These are phyloP conservation scores for Myrica gale DNA, from an alignment of 306 rosid species.

Conservation along the genomic window DNA sequence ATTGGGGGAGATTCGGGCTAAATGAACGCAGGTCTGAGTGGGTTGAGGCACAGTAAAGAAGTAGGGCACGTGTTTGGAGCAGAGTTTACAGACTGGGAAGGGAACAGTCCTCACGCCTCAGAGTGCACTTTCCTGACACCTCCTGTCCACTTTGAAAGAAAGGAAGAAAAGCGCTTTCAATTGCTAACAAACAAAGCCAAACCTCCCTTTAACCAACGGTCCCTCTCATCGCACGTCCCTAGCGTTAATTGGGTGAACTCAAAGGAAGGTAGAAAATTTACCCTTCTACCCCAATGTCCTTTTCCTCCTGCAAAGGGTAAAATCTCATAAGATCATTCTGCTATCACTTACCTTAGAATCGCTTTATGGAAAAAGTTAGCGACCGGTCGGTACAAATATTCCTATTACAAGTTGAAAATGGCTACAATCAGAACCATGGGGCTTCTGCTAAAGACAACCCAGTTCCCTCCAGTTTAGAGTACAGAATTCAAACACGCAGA, in stretches of 20 bases:
- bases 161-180: constrained; percentile 54
- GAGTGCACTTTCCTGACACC: constrained; percentile 70
- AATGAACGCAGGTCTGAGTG: constrained; percentile 36
- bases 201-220: constrained; percentile 53
- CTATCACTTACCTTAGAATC: no score
- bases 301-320: background rate
- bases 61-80: constrained; percentile 62
- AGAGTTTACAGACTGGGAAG: constrained; percentile 58
- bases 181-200: constrained; percentile 56
- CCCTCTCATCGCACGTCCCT: constrained; percentile 41
- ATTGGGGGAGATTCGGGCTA: constrained; percentile 43
- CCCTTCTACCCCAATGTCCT: background rate
- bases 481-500: no score
- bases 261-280: no score
- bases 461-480: no score
- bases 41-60: constrained; percentile 42
- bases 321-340: background rate
- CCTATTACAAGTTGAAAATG: background rate
- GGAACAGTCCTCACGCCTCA: constrained; percentile 58
- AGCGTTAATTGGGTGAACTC: background rate
- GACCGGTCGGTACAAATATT: no score
- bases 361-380: no score
- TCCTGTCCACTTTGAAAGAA: constrained; percentile 34
- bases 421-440: no score
- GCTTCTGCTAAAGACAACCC: no score